Evolutionary conservation across 139 green algal species (phyloP).

Genomic region (Nannochloris sp.): DNA sequence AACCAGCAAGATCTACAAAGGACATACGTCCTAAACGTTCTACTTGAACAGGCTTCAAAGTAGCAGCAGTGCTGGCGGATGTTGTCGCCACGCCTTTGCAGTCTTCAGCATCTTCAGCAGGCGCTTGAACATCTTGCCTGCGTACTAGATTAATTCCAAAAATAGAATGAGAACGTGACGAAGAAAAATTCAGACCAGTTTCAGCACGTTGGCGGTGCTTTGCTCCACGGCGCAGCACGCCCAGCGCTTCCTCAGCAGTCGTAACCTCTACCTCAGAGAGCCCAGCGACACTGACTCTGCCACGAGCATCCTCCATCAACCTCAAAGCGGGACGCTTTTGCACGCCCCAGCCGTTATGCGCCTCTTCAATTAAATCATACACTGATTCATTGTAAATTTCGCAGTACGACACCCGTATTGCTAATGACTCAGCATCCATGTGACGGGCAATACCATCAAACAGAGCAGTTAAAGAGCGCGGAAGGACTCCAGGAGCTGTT

Average conservation of each 20-base stretch:
- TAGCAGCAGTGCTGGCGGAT: not conserved
- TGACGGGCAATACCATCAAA: conserved; percentile 44
- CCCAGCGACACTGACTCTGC: conserved; percentile 39
- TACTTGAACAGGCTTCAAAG: not conserved
- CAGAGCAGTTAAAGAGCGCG: conserved; percentile 39
- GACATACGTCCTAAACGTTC: conserved; percentile 32
- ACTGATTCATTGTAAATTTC: conserved; percentile 75
- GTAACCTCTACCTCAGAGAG: conserved; percentile 27
- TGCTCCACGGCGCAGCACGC: conserved; percentile 30
- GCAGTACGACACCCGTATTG: conserved; percentile 34
- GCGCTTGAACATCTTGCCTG: not conserved
- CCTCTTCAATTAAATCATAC: conserved; percentile 58
- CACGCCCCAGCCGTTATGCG: not conserved
- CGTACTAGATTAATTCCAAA: conserved; percentile 44
- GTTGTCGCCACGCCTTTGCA: not conserved
- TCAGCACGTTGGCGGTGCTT: conserved; percentile 40
- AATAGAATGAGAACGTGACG: conserved; percentile 66
- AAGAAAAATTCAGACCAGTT: conserved; percentile 62
- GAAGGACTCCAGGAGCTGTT: conserved; percentile 52
- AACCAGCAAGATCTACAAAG: conserved; percentile 75
- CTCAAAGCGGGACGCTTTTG: conserved; percentile 19
- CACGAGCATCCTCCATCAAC: conserved; percentile 49
- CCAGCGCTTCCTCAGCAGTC: conserved; percentile 34
- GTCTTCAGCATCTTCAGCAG: not conserved
- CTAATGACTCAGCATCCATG: not conserved